Conservation (phyloP, 1,284 basidiomycete species). For the Papiliotrema fonsecae region DNA sequence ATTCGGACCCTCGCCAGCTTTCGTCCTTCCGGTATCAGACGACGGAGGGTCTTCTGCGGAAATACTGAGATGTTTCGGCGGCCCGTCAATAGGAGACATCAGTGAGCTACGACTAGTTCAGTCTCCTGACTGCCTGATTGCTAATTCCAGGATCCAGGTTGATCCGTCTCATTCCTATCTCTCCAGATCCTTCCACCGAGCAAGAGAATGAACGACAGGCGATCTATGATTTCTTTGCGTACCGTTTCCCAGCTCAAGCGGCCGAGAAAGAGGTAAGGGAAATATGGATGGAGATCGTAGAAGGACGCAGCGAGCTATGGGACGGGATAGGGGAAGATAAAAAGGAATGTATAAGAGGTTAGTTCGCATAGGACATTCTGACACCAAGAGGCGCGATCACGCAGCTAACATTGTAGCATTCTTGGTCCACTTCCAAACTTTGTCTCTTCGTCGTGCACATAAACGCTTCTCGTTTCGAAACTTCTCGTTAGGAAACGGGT, state of each 20-base stretch:
- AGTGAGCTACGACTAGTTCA: slow-evolving; percentile 27
- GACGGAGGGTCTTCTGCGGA: slow-evolving; percentile 52
- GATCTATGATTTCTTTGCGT: slow-evolving; percentile 69
- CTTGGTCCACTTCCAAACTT: slow-evolving; percentile 82
- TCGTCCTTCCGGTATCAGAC: slow-evolving; percentile 51
- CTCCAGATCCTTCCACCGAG: slow-evolving; percentile 13
- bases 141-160: slow-evolving; percentile 49
- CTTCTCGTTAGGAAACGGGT: slow-evolving; percentile 76
- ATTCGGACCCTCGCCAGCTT: slow-evolving; percentile 50
- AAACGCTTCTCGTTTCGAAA: slow-evolving; percentile 82
- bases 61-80: slow-evolving; percentile 51
- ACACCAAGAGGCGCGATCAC: background rate
- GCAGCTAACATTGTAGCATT: slow-evolving; percentile 58
- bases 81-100: slow-evolving; percentile 51
- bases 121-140: too few species aligned
- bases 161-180: slow-evolving; percentile 51
- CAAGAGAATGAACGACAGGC: slow-evolving; percentile 51
- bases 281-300: slow-evolving; percentile 87
- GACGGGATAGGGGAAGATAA: slow-evolving; percentile 82
- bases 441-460: slow-evolving; percentile 78
- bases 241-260: slow-evolving; percentile 67
- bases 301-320: slow-evolving; percentile 82
- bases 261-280: slow-evolving; percentile 74
- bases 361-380: slow-evolving; percentile 8
- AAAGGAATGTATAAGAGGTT: slow-evolving; percentile 61